Conservation (phyloP, 345 rosid genomes). For the Euphorbia pulcherrima region DNA sequence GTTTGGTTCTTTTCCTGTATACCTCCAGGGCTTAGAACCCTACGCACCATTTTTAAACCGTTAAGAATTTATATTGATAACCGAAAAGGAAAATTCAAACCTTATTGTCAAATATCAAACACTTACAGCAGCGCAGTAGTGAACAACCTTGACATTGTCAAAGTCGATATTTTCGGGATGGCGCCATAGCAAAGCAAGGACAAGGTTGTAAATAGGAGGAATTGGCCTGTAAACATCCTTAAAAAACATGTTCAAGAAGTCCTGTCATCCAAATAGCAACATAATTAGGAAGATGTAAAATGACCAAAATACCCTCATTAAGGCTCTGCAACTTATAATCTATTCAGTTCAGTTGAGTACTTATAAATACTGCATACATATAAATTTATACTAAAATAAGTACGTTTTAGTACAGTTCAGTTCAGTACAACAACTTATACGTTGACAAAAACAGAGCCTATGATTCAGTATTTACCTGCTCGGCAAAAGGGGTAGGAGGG, state of each 20-base stretch:
- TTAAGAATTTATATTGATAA: no score
- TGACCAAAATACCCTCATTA: background rate
- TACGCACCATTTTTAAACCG: background rate
- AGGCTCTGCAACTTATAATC: no score
- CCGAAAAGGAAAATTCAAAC: no score
- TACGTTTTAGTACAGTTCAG: no score
- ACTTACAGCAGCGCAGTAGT: slow-evolving; percentile 90
- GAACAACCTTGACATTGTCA: slow-evolving; percentile 63
- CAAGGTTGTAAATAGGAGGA: slow-evolving; percentile 63
- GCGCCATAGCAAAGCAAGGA: slow-evolving; percentile 83
- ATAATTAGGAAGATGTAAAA: background rate
- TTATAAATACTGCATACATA: no score
- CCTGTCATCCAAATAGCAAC: slow-evolving; percentile 32
- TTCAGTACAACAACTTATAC: no score
- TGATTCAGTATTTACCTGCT: slow-evolving; percentile 41
- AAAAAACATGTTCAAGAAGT: slow-evolving; percentile 77
- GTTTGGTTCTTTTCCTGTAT: no score
- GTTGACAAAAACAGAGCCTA: no score
- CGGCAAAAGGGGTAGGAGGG: slow-evolving; percentile 65
- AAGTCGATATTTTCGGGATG: slow-evolving; percentile 75
- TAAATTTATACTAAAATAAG: no score
- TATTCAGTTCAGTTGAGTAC: no score
- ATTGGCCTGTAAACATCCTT: slow-evolving; percentile 65
- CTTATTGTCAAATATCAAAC: background rate
- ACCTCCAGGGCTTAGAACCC: slow-evolving; percentile 97